Evolutionary conservation across 192 early-diverging fungal species (phyloP).

Genomic region (Mortierella claussenii): DNA sequence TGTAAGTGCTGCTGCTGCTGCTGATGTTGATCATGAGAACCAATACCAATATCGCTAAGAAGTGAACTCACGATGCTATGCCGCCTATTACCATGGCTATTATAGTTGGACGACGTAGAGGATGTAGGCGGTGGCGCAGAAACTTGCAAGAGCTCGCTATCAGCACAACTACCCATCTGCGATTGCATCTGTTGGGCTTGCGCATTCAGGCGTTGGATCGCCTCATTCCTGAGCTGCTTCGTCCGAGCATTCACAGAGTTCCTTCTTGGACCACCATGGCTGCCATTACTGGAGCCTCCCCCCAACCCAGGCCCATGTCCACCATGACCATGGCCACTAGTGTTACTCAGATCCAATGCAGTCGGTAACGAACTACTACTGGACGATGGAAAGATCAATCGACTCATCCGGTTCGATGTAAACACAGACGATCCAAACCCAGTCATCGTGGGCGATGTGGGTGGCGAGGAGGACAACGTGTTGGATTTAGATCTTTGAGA

Average conservation of each 20-base stretch:
- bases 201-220: conserved; percentile 42
- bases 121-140: conserved; percentile 9
- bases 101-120: background rate
- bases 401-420: conserved; percentile 31
- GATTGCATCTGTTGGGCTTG: conserved; percentile 9
- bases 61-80: conserved; percentile 13
- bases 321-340: no score
- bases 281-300: conserved; percentile 18
- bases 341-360: no score
- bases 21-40: background rate
- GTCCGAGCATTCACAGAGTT: conserved; percentile 28
- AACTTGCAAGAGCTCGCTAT: background rate
- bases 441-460: conserved; percentile 16
- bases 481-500: conserved; percentile 52
- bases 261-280: conserved; percentile 23
- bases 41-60: conserved; percentile 1
- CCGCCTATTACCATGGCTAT: no score
- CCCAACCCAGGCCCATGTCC: conserved; percentile 6
- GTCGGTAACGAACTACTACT: no score
- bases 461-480: conserved; percentile 50
- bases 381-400: conserved; percentile 33
- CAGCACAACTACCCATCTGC: background rate
- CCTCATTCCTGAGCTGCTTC: conserved; percentile 39
- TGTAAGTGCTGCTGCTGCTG: conserved; percentile 4
- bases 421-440: conserved; percentile 40